Base-by-base conservation (phyloP, 192 early-diverging fungal genomes). In the Gryganskiella cystojenkinii region DNA sequence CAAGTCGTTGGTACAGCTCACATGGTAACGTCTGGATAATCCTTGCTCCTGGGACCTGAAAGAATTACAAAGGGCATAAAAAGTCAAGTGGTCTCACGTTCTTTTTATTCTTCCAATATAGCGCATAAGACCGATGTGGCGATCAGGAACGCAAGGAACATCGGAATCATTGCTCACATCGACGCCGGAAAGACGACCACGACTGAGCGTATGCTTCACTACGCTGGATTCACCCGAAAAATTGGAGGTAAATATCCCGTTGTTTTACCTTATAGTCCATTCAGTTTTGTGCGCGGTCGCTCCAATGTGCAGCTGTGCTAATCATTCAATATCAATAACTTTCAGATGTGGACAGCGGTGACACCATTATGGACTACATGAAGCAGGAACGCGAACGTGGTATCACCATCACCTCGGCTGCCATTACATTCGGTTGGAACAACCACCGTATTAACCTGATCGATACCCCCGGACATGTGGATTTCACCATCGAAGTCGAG, bases 401-500 rank as follows among this genome's bases (percentile, higher is more conserved):
- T 0, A 99, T 99, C 37, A 97, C 97, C 0, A 98, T 99, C 64
- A 92, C 90, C 42, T 94, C 93, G 2, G 97, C 97, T 1, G 94
- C 95, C 22, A 97, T 97, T 58, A 94, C 95, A 0, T 90, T 98
- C 74, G 89, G 88, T 8, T 91, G 89, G 88, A 83, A 85, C 20
- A 81, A 76, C 44, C 86, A 91, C 64, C 89, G 91, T 17, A 86
- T 99, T 72, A 95, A 99, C 81, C 70, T 99, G 46, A 96, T 99
- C 42, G 97, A 99, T 69, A 99, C 96, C 2, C 96, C 97, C 0
- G 97, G 97, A 0, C 97, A 98, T 47, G 93, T 95, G 0, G 96
- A 99, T 81, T 99, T 99, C 57, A 98, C 95, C 0, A 92, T 99
- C 40, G 97, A 99, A 68, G 97, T 99, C 2, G 96, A 98, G 70